A percentile compares a stretch with the other conserved stretches of the same genome.
These are phyloP conservation scores for Macrolepiota dolichaula DNA, from an alignment of 768 basidiomycete species.

Conservation along the genomic window DNA sequence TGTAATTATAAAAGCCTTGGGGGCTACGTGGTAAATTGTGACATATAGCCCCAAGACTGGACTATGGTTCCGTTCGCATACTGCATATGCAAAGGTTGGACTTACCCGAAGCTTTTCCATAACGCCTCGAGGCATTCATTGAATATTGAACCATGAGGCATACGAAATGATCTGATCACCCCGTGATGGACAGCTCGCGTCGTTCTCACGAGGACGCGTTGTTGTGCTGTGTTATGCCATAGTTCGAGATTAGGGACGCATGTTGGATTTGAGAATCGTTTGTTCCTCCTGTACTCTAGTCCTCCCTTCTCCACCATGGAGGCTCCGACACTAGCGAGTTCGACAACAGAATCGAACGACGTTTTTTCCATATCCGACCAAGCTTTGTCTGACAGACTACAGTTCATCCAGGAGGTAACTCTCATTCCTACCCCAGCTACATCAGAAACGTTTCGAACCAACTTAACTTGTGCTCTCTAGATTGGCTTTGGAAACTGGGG, in stretches of 20 bases:
- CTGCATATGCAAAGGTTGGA: neutral
- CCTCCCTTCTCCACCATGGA: conserved; percentile 49
- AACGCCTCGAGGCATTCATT: neutral
- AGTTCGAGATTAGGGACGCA: conserved; percentile 30
- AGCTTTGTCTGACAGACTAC: conserved; percentile 62
- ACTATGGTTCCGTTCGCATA: no score
- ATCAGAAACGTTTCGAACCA: neutral
- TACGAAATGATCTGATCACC: neutral
- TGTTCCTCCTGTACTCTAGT: conserved; percentile 59
- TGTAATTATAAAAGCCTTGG: neutral
- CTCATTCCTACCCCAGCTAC: conserved; percentile 8
- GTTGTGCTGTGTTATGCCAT: conserved; percentile 35
- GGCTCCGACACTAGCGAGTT: conserved; percentile 26
- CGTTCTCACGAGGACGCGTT: conserved; percentile 36
- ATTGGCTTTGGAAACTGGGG: conserved; percentile 95
- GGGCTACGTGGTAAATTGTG: no score
- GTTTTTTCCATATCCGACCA: conserved; percentile 77
- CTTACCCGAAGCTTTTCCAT: neutral
- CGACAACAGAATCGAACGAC: conserved; percentile 43
- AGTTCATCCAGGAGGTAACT: conserved; percentile 72
- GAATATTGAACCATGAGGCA: neutral
- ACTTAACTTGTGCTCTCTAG: conserved; percentile 31
- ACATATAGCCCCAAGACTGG: no score
- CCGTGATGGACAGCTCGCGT: conserved; percentile 17
- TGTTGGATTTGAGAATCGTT: conserved; percentile 15